Evolutionary conservation across 768 basidiomycete species (phyloP).

Genomic region (Neoboletus brunneissimus): DNA sequence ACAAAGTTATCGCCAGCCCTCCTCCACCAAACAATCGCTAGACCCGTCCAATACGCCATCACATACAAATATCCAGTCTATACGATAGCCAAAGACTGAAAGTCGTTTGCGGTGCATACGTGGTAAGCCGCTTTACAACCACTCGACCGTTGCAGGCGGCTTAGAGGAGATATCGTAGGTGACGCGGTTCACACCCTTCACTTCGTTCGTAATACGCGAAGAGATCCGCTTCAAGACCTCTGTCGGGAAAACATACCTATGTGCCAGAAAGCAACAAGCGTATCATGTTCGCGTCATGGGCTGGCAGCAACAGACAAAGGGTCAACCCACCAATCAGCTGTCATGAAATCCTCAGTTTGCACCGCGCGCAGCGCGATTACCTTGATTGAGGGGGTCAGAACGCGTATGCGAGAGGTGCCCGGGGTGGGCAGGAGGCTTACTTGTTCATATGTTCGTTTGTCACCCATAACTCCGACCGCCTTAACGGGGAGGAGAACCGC

Average conservation of each 20-base stretch:
- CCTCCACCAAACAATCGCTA: not conserved
- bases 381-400: slow-evolving; percentile 32
- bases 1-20: not conserved
- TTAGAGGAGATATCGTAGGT: slow-evolving; percentile 97
- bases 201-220: slow-evolving; percentile 97
- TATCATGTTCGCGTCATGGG: not conserved
- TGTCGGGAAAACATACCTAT: slow-evolving; percentile 93
- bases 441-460: slow-evolving; percentile 95
- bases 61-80: not conserved
- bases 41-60: not conserved
- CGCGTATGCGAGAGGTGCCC: not conserved
- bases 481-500: slow-evolving; percentile 94
- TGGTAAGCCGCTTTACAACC: slow-evolving; percentile 32
- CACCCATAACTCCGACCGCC: slow-evolving; percentile 98
- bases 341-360: slow-evolving; percentile 99
- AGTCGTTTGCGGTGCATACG: no score
- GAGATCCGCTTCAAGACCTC: slow-evolving; percentile 88
- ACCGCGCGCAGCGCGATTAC: slow-evolving; percentile 95
- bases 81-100: not conserved
- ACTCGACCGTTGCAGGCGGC: slow-evolving; percentile 74
- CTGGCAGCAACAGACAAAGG: not conserved
- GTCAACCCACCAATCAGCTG: slow-evolving; percentile 84
- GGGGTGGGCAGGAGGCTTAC: slow-evolving; percentile 32
- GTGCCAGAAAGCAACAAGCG: slow-evolving; percentile 18
- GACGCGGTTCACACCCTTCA: slow-evolving; percentile 92